Evolutionary conservation across 164 flowering plant genomes (phyloP).

Genomic region (Piper longum): DNA sequence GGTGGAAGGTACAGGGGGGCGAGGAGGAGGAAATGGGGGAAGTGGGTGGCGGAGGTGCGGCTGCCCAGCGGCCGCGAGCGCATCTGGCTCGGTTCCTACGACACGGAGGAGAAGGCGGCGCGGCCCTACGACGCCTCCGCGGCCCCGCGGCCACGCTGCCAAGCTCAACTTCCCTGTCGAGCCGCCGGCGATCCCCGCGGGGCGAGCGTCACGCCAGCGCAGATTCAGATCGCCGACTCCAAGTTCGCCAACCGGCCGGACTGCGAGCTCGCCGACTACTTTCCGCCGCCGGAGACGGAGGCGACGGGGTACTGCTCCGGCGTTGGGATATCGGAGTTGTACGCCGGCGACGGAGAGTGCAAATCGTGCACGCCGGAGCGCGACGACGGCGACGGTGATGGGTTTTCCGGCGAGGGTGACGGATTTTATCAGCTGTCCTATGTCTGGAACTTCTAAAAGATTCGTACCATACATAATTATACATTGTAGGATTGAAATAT

Average conservation of each 20-base stretch:
- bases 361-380: too few species aligned
- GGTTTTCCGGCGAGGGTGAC: too few species aligned
- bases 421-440: too few species aligned
- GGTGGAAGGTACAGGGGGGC: conserved; percentile 44
- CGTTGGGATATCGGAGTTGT: too few species aligned
- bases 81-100: conserved; percentile 89
- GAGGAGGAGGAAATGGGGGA: conserved; percentile 85
- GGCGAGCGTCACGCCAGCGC: conserved; percentile 25
- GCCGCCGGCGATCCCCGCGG: conserved; percentile 51
- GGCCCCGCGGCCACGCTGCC: conserved; percentile 58
- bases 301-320: too few species aligned
- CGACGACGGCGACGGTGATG: too few species aligned
- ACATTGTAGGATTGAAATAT: too few species aligned
- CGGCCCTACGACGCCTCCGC: conserved; percentile 87
- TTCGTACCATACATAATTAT: too few species aligned
- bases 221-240: conserved; percentile 53
- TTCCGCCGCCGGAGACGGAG: too few species aligned
- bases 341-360: too few species aligned
- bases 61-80: conserved; percentile 76
- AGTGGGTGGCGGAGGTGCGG: conserved; percentile 74
- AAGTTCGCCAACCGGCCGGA: conserved; percentile 38
- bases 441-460: too few species aligned
- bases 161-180: conserved; percentile 60
- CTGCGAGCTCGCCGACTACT: too few species aligned
- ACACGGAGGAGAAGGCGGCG: conserved; percentile 77